phyloP scores from a whole-genome alignment of 2,329 filamentous ascomycete genomes.

The Colletotrichum graminicola region DNA sequence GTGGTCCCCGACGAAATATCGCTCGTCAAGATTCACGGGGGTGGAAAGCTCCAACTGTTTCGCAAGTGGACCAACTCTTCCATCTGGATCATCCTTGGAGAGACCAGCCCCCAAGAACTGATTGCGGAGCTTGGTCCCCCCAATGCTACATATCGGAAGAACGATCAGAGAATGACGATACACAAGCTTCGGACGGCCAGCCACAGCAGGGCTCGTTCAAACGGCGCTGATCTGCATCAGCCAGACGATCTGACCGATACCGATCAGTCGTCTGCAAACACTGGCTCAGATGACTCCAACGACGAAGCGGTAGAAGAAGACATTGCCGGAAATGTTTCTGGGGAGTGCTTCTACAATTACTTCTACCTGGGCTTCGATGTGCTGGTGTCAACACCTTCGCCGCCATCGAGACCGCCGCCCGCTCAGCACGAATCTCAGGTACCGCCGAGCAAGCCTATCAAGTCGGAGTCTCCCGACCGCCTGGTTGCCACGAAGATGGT shows the following conservation, averaged over 20 bases:
- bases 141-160: conserved; percentile 93
- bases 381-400: conserved; percentile 82
- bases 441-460: conserved; percentile 52
- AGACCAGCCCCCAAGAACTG: conserved; percentile 92
- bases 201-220: conserved; percentile 62
- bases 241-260: conserved; percentile 75
- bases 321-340: conserved; percentile 65
- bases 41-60: conserved; percentile 81
- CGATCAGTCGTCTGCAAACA: conserved; percentile 80
- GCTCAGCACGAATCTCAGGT: conserved; percentile 45
- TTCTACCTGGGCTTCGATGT: conserved; percentile 96
- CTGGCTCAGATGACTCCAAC: conserved; percentile 75
- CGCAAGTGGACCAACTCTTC: conserved; percentile 76
- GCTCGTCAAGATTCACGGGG: conserved; percentile 80
- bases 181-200: conserved; percentile 74
- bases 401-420: conserved; percentile 74
- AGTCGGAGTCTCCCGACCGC: conserved; percentile 66
- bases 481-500: conserved; percentile 93
- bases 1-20: conserved; percentile 91
- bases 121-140: conserved; percentile 92
- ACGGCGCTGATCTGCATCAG: conserved; percentile 57
- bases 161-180: conserved; percentile 88
- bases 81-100: conserved; percentile 80
- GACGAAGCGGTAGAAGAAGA: conserved; percentile 70
- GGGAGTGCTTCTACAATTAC: conserved; percentile 96